Evolutionary conservation across 345 rosid genomes (phyloP), one percentile per base, ranked within the genome.

Genomic region (Turritis glabra): DNA sequence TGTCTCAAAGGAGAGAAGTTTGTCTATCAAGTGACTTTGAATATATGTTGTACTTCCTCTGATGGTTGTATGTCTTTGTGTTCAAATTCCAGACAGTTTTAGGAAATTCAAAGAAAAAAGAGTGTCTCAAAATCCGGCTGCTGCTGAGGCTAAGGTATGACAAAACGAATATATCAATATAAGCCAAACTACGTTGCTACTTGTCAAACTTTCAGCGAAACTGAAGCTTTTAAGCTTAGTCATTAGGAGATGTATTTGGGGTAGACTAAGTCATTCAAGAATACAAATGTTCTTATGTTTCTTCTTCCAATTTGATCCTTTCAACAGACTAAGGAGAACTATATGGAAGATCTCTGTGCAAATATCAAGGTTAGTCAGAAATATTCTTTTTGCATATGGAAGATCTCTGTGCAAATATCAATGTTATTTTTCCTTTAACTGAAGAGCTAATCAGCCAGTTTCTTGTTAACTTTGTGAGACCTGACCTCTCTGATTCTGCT

Each of bases 71-170:
- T 65, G 68, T 30, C 47, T 19, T 18, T 27, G 14, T 59, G 41
- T 77, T 71, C 18, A 43, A 5, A 60, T 62, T 83, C 29, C 82
- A 90, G 97, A 88, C 69, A 92, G 97, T 63, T 92, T 83, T 69
- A 87, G 92, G 80, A 90, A 88, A 76, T 92, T 86, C 69, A 95
- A 92, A 82, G 96, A 85, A 73, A 90, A 82, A 77, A 22, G 85
- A 72, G 84, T 59, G 50, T 71, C 89, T 41, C 97, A 90, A 62
- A 87, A 89, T 69, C 87, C 92, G 15, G 82, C 84, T 32, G 81
- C 89, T 74, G 77, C 84, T 64, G 84, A 84, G 74, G 80, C 80
- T 38, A 92, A 89, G 89, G 97, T 88, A 79, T 44, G 43, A 41
- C 3, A 33, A 47, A 59, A 33, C 8, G 22, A 35, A 33, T 8